Evolutionary conservation across 2,329 filamentous ascomycete genomes (phyloP), one percentile per base, ranked within the genome.

Genomic region (Aspergillus costaricaensis): DNA sequence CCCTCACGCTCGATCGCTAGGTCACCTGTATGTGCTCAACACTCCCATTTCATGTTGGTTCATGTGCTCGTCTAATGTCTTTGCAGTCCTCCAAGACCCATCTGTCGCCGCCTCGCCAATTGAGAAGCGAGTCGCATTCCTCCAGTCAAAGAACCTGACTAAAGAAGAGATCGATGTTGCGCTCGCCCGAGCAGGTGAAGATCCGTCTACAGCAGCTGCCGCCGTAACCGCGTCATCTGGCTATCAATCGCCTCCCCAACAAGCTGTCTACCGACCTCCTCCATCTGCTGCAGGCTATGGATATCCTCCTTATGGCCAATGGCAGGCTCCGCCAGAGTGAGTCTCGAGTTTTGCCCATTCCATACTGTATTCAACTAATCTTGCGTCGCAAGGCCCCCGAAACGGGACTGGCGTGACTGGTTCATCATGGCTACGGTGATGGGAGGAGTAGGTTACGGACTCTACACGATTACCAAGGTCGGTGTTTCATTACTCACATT

Each of bases 401-500:
- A 87, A 73, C 84, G 95, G 72, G 95, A 99, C 79, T 99, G 95
- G 95, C 86, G 96, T 63, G 95, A 99, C 74, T 98, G 92, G 91
- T 99, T 99, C 79, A 98, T 99, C 77, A 96, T 98, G 92, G 95
- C 95, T 7, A 99, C 95, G 0, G 91, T 98, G 12, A 89, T 96
- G 64, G 90, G 92, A 59, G 92, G 93, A 52, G 88, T 97, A 19
- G 85, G 92, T 41, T 98, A 97, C 72, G 94, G 93, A 0, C 78
- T 96, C 21, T 99, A 95, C 74, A 86, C 89, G 65, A 85, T 97
- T 15, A 91, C 92, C 62, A 96, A 96, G 86, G 90, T 92, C 80
- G 39, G 74, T 58, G 14, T 23, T 21, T n/a, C 15, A 27, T 25
- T 30, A 15, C 23, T n/a, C 49, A 41, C 21, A 21, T n/a, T 23